Conservation (phyloP, 164 flowering plant genomes). For the Annona cherimola region DNA sequence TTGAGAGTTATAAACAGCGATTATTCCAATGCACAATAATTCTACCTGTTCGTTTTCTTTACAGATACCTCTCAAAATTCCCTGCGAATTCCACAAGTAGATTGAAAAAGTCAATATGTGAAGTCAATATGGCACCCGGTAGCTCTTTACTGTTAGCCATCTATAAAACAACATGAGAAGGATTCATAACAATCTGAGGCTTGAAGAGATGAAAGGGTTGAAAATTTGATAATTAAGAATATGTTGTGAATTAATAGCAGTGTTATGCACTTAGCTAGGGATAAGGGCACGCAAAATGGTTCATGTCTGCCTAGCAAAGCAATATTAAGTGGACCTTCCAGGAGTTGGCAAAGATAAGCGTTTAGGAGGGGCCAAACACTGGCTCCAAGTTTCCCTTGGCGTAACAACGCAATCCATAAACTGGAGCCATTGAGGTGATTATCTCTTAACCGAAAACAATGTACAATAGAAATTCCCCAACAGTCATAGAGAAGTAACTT, state of each 20-base stretch:
- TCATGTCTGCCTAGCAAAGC: too few species aligned
- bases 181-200: neutral
- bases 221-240: neutral
- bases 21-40: neutral
- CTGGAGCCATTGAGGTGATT: too few species aligned
- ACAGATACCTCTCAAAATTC: conserved; percentile 15
- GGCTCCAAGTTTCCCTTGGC: too few species aligned
- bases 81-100: conserved; percentile 8
- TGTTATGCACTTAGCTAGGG: neutral
- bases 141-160: neutral
- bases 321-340: too few species aligned
- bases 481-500: too few species aligned
- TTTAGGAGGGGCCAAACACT: too few species aligned
- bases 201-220: neutral
- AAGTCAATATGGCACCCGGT: neutral
- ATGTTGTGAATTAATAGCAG: neutral
- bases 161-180: neutral
- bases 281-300: too few species aligned
- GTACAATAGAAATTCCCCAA: too few species aligned
- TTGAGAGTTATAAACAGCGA: neutral
- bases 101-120: neutral
- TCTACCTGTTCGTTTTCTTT: conserved; percentile 7
- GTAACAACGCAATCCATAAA: too few species aligned
- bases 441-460: too few species aligned
- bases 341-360: too few species aligned